Conservation (phyloP, 116 monocot genomes). For the Iris pallida region DNA sequence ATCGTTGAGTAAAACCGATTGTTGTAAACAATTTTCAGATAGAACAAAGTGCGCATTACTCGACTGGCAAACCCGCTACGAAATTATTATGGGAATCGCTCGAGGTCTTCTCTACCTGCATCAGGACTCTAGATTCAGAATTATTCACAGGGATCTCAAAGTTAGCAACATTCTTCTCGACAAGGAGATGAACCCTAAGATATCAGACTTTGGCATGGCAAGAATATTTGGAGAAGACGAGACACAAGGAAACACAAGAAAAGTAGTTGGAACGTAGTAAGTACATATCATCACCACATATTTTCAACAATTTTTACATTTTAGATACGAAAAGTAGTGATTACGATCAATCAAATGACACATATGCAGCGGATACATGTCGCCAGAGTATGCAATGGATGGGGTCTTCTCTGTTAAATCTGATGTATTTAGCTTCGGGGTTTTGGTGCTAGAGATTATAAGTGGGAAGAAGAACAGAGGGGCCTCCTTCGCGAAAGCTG, state of each 20-base stretch:
- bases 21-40: slow-evolving; percentile 1
- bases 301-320: not conserved
- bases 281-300: not conserved
- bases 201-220: slow-evolving; percentile 83
- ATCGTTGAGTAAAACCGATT: not conserved
- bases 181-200: slow-evolving; percentile 64
- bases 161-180: slow-evolving; percentile 70
- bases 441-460: slow-evolving; percentile 46
- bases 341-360: not conserved
- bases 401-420: slow-evolving; percentile 59
- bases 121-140: slow-evolving; percentile 51
- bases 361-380: slow-evolving; percentile 45
- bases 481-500: slow-evolving; percentile 16
- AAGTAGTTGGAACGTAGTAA: slow-evolving; percentile 78
- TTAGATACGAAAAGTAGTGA: not conserved
- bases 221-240: slow-evolving; percentile 56
- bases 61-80: slow-evolving; percentile 37
- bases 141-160: slow-evolving; percentile 82
- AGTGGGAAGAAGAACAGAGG: slow-evolving; percentile 35
- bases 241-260: slow-evolving; percentile 41
- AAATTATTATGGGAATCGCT: slow-evolving; percentile 48
- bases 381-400: slow-evolving; percentile 53
- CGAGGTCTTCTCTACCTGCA: slow-evolving; percentile 79
- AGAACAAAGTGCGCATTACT: slow-evolving; percentile 2
- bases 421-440: slow-evolving; percentile 58